Evolutionary conservation across 306 rosid species (phyloP).

Genomic region (Cicer chorassanicum): DNA sequence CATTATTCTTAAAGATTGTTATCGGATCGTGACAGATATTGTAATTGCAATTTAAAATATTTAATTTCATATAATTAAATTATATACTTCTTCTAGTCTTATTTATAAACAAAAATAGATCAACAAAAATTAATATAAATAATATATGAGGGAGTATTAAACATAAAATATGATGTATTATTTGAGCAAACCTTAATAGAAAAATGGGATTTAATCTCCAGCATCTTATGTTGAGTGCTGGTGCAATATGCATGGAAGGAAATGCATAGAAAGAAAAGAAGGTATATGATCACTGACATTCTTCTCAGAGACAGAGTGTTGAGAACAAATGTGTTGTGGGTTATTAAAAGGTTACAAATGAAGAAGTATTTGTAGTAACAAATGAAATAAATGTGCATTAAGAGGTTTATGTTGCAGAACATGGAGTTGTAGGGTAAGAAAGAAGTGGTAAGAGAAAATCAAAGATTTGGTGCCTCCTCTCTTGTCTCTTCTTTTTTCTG

Average conservation of each 20-base stretch:
- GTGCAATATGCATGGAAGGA: conserved; percentile 53
- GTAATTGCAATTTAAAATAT: too few relatives aligned
- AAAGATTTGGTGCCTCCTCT: conserved; percentile 45
- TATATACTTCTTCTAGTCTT: not conserved
- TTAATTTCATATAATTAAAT: not conserved
- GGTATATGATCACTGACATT: conserved; percentile 48
- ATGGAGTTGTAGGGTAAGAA: conserved; percentile 52
- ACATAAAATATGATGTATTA: not conserved
- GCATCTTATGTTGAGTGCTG: conserved; percentile 17
- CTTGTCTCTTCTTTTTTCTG: conserved; percentile 41
- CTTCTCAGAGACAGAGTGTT: conserved; percentile 25
- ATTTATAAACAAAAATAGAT: too few relatives aligned
- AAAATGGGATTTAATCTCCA: conserved; percentile 32
- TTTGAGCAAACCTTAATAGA: conserved; percentile 45
- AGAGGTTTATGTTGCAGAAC: conserved; percentile 53
- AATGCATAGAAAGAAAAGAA: conserved; percentile 55
- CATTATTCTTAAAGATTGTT: too few relatives aligned
- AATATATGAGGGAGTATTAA: too few relatives aligned
- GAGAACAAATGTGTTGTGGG: conserved; percentile 7
- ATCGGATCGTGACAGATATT: too few relatives aligned
- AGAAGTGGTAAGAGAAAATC: conserved; percentile 44
- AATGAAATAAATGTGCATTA: conserved; percentile 47
- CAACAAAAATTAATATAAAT: too few relatives aligned
- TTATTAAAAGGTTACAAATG: not conserved
- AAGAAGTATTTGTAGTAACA: conserved; percentile 33